These are phyloP conservation scores for Naematelia encephala DNA, from an alignment of 768 basidiomycete genomes.

Conservation along the genomic window DNA sequence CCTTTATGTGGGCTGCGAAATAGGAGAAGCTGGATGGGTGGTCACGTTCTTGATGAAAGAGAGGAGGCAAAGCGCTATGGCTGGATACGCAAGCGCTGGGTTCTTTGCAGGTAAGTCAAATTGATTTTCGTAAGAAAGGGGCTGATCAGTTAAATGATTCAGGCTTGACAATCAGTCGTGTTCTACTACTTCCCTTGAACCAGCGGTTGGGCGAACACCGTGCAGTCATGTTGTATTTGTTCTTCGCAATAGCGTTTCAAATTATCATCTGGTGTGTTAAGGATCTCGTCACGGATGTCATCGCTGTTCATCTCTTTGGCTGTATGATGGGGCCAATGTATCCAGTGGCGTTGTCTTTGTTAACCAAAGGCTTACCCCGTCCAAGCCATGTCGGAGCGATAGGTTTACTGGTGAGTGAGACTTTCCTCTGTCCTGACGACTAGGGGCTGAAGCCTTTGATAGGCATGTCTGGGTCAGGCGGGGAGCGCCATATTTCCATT, in stretches of 20 bases:
- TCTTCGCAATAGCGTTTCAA: background rate
- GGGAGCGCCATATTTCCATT: background rate
- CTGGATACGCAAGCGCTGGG: background rate
- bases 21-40: background rate
- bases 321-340: background rate
- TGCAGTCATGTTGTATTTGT: background rate
- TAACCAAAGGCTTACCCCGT: background rate
- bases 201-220: background rate
- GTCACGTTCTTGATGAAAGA: background rate
- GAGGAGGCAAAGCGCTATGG: background rate
- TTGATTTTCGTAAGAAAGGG: background rate
- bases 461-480: background rate
- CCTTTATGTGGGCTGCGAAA: background rate
- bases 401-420: background rate
- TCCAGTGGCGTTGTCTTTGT: background rate
- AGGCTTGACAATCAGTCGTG: background rate
- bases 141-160: background rate
- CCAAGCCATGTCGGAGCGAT: background rate
- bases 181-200: background rate
- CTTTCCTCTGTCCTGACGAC: background rate
- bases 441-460: background rate
- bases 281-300: background rate
- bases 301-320: background rate
- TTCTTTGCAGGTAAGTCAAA: background rate
- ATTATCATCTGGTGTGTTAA: background rate